Evolutionary conservation across 257 asterid species (phyloP).

Genomic region (Osmanthus fragrans): DNA sequence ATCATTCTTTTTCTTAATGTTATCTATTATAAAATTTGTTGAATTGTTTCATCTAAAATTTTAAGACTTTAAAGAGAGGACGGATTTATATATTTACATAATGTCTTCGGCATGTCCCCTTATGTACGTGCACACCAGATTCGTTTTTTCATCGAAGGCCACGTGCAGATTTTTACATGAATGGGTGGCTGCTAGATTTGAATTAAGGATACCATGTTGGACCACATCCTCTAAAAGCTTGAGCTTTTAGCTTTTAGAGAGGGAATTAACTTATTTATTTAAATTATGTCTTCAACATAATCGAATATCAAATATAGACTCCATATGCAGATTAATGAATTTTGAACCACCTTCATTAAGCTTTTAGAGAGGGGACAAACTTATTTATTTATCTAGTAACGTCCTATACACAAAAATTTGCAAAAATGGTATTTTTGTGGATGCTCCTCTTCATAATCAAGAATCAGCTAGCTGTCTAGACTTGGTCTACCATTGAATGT

Average conservation of each 20-base stretch:
- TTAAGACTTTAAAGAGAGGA: not conserved
- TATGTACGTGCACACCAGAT: not conserved
- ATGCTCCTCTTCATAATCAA: not conserved
- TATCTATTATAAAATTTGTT: not conserved
- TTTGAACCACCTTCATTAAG: not conserved
- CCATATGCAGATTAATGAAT: not conserved
- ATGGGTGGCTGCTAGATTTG: not conserved
- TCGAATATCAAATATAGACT: too few species aligned
- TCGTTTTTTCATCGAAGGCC: not conserved
- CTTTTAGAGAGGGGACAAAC: not conserved
- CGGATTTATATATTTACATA: not conserved
- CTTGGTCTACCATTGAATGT: not conserved
- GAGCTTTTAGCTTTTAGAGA: too few species aligned
- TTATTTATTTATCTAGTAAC: not conserved
- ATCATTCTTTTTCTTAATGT: not conserved
- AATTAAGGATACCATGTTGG: too few species aligned
- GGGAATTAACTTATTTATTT: too few species aligned
- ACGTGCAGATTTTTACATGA: not conserved
- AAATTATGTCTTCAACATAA: too few species aligned
- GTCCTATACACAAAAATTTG: not conserved
- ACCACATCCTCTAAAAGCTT: too few species aligned
- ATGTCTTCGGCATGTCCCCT: not conserved
- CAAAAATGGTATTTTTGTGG: slow-evolving; percentile 1
- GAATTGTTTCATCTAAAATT: not conserved
- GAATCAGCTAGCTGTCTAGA: not conserved